Evolutionary conservation across 805 yeast genomes (phyloP).

Genomic region (Wickerhamomyces subpelliculosus): DNA sequence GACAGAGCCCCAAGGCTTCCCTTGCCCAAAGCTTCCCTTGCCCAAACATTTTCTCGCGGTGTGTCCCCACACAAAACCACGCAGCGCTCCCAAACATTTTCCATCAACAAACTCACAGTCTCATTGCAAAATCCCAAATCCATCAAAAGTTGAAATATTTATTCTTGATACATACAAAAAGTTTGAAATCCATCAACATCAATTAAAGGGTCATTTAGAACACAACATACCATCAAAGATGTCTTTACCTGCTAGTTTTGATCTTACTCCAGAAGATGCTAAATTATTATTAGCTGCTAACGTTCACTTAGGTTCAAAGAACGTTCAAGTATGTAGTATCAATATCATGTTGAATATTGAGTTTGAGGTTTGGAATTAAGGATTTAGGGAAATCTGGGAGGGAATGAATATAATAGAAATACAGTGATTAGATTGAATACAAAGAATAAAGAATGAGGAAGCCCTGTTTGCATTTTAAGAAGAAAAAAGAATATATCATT

Average conservation of each 20-base stretch:
- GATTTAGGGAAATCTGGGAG: background rate
- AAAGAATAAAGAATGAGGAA: no score
- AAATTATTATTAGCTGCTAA: constrained; percentile 99
- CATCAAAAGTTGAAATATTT: constrained; percentile 1
- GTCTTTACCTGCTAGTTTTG: constrained; percentile 85
- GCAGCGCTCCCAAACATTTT: background rate
- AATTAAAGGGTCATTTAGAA: background rate
- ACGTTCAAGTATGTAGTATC: constrained; percentile 85
- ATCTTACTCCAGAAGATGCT: constrained; percentile 96
- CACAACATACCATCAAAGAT: constrained; percentile 24
- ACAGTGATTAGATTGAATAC: no score
- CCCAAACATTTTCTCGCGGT: background rate
- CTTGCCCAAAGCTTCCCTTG: no score
- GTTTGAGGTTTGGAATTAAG: background rate
- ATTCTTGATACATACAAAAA: background rate
- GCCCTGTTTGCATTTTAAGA: no score
- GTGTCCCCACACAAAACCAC: background rate
- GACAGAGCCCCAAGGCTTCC: no score
- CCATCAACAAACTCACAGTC: no score
- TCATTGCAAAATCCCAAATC: background rate
- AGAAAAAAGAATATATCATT: no score
- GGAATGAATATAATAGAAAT: background rate
- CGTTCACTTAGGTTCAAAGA: constrained; percentile 99
- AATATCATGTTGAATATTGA: background rate
- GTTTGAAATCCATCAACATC: background rate